Evolutionary conservation across 1,284 basidiomycete genomes (phyloP).

Genomic region (Malassezia obtusa): DNA sequence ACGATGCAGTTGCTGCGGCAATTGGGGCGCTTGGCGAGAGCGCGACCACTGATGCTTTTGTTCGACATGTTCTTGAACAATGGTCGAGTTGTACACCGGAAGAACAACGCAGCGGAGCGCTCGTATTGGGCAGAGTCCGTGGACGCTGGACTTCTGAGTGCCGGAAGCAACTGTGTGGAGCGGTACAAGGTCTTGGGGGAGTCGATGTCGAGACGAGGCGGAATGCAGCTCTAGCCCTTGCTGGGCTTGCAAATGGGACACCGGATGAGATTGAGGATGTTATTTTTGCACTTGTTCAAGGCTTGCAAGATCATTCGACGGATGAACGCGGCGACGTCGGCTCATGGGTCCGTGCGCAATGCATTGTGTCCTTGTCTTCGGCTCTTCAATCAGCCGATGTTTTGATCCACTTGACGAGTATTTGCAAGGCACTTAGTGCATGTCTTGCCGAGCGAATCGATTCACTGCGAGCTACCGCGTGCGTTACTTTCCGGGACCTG

Average conservation of each 20-base stretch:
- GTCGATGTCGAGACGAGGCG: slow-evolving; percentile 58
- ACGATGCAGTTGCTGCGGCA: slow-evolving; percentile 62
- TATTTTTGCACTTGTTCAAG: slow-evolving; percentile 52
- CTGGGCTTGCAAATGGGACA: slow-evolving; percentile 21
- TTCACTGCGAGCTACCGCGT: slow-evolving; percentile 71
- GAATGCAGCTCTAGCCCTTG: slow-evolving; percentile 62
- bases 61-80: slow-evolving; percentile 1
- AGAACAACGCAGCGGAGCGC: slow-evolving; percentile 67
- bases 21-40: slow-evolving; percentile 58
- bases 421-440: neutral
- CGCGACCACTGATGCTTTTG: slow-evolving; percentile 56
- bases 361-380: slow-evolving; percentile 57
- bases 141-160: neutral
- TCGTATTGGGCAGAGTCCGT: slow-evolving; percentile 52
- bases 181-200: slow-evolving; percentile 17
- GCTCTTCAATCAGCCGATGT: neutral
- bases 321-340: slow-evolving; percentile 96
- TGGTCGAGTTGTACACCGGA: slow-evolving; percentile 55
- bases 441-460: slow-evolving; percentile 75
- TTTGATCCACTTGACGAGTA: neutral
- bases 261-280: neutral
- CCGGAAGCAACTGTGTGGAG: slow-evolving; percentile 53
- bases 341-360: slow-evolving; percentile 80
- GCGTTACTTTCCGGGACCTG: slow-evolving; percentile 47
- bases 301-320: slow-evolving; percentile 76